Conservation (phyloP, 371 early-diverging fungal genomes). For the Mortierella sp. region DNA sequence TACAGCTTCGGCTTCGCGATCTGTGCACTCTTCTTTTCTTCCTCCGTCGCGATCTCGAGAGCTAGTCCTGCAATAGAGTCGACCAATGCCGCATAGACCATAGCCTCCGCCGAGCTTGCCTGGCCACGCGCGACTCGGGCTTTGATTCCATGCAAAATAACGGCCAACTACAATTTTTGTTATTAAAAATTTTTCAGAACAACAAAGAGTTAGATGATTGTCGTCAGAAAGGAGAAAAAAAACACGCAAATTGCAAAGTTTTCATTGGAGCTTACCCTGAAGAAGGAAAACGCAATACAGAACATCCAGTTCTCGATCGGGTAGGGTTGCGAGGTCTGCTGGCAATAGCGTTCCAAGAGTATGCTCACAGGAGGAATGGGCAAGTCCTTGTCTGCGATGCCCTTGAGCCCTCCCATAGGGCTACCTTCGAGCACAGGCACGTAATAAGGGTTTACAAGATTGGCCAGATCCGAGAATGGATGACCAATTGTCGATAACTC, state of each 20-base stretch:
- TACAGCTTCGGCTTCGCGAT: conserved; percentile 41
- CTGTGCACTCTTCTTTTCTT: conserved; percentile 9
- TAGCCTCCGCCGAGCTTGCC: conserved; percentile 84
- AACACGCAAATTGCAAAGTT: conserved; percentile 7
- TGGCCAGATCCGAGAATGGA: conserved; percentile 91
- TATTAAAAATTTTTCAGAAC: too few species aligned
- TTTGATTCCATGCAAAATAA: conserved; percentile 90
- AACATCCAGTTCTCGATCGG: conserved; percentile 78
- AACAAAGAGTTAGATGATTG: too few species aligned
- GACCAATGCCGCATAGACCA: conserved; percentile 58
- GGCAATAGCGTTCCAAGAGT: conserved; percentile 75
- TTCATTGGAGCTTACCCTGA: conserved; percentile 60
- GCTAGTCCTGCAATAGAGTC: conserved; percentile 31
- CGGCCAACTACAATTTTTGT: conserved; percentile 77
- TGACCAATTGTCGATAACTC: conserved; percentile 95
- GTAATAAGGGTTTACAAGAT: conserved; percentile 84
- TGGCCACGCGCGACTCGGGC: conserved; percentile 88
- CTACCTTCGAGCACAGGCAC: conserved; percentile 41
- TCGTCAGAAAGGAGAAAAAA: background rate
- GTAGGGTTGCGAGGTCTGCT: conserved; percentile 60
- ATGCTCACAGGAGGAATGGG: conserved; percentile 73
- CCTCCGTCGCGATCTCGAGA: conserved; percentile 22
- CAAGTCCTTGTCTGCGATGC: conserved; percentile 57
- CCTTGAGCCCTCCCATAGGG: conserved; percentile 56
- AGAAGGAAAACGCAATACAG: conserved; percentile 73